phyloP scores from a whole-genome alignment of 129 eudicot species.

The Ambrosia artemisiifolia region DNA sequence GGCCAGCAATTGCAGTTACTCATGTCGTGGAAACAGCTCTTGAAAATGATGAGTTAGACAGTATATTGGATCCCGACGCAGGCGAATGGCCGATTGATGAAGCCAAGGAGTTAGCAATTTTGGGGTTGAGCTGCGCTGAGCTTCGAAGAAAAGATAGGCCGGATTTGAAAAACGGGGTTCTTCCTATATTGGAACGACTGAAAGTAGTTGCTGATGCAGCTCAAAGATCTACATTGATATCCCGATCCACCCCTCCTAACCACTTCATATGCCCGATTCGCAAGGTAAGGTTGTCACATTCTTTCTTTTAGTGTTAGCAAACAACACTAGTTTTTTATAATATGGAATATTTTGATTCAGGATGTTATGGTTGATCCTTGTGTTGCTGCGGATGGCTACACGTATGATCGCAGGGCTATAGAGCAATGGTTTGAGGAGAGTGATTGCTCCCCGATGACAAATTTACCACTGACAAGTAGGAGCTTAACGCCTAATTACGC shows the following conservation, averaged over 20 bases:
- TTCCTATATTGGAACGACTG: slow-evolving; percentile 60
- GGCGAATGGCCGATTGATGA: slow-evolving; percentile 76
- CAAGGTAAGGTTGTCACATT: slow-evolving; percentile 35
- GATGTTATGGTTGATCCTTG: slow-evolving; percentile 85
- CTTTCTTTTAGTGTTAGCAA: background rate
- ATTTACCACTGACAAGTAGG: slow-evolving; percentile 48
- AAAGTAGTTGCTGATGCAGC: slow-evolving; percentile 59
- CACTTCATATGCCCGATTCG: slow-evolving; percentile 79
- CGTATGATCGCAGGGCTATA: slow-evolving; percentile 72
- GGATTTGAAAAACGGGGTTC: slow-evolving; percentile 47
- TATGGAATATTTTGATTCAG: slow-evolving; percentile 21
- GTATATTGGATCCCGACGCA: slow-evolving; percentile 58
- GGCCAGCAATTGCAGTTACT: slow-evolving; percentile 63
- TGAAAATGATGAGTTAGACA: slow-evolving; percentile 40
- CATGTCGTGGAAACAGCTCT: slow-evolving; percentile 68
- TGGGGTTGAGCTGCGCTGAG: slow-evolving; percentile 79
- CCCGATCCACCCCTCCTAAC: slow-evolving; percentile 42
- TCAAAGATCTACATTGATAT: slow-evolving; percentile 29
- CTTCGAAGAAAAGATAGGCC: slow-evolving; percentile 81
- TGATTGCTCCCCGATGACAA: slow-evolving; percentile 72
- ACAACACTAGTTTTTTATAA: background rate
- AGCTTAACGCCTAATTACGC: slow-evolving; percentile 60
- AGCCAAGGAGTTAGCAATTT: slow-evolving; percentile 47
- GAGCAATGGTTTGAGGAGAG: slow-evolving; percentile 65
- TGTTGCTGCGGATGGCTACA: slow-evolving; percentile 91